Evolutionary conservation across 2,329 filamentous ascomycete genomes (phyloP), one percentile per base, ranked within the genome.

Genomic region (Ceratocystis smalleyi): DNA sequence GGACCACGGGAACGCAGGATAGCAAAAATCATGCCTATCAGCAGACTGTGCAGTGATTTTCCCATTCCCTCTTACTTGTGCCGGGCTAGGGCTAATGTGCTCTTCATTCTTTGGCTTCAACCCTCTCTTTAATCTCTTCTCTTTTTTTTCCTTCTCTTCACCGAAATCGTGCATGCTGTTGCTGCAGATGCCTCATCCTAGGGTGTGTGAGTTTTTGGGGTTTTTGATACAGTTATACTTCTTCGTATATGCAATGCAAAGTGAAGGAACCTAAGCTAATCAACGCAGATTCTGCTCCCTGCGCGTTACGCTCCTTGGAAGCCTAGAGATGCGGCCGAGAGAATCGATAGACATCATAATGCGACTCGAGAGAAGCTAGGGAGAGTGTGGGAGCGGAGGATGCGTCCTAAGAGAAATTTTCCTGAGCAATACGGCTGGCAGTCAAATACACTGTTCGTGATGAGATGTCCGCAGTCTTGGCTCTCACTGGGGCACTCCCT

Each of bases 211-310:
- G 32, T 57, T 57, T 57, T 15, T 51, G 15, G 10, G 10, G 35
- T 49, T 49, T 49, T 49, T 51, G 7, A 8, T 51, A 12, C 10
- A 22, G 7, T n/a, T 51, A 12, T 1, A 5, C 35, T 57, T 55
- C 17, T 57, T 57, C 54, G 54, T 57, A 57, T 57, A 57, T 57
- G 54, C 54, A 57, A 57, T 35, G 30, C 24, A n/a, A 32, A 32
- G 54, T n/a, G 54, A 24, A 57, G 47, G 47, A 17, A 24, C 12
- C 22, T 12, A 51, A 27, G 15, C 27, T n/a, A 35, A 24, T 27
- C 6, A 55, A 15, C 27, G n/a, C 54, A 32, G 15, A n/a, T 24
- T 27, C 27, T 40, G 10, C 10, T 40, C 10, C 54, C 54, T 57
- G 54, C 27, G n/a, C 32, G 27, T 57, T 57, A n/a, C 35, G 54